A percentile compares a stretch with the other conserved stretches of the same genome.
phyloP scores from a whole-genome alignment of 2,329 filamentous ascomycete species.

The Byssoonygena ceratinophila region DNA sequence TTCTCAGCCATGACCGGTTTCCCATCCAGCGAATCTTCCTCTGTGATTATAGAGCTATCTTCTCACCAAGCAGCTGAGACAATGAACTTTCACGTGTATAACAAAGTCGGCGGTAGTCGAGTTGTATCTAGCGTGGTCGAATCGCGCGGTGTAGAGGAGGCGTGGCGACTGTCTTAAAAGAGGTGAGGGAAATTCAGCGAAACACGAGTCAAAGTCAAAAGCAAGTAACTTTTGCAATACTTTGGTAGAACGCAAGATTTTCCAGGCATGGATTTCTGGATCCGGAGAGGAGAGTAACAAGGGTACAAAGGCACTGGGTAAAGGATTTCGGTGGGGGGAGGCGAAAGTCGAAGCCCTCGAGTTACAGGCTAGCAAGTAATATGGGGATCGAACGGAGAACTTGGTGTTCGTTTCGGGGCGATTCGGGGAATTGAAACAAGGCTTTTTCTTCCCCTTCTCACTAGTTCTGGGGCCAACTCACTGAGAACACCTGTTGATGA shows the following conservation, averaged over 20 bases:
- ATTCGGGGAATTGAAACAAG: slow-evolving; percentile 10
- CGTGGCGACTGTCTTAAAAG: slow-evolving; percentile 12
- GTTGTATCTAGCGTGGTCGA: slow-evolving; percentile 32
- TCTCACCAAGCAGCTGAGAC: not conserved
- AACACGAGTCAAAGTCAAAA: slow-evolving; percentile 5
- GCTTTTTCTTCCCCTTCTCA: not conserved
- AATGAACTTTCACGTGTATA: not conserved
- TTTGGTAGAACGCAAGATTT: slow-evolving; percentile 3
- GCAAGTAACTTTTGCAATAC: not conserved
- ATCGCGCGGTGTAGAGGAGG: slow-evolving; percentile 14
- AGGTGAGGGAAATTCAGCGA: slow-evolving; percentile 13
- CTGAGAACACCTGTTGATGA: not conserved
- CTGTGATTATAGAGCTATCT: slow-evolving; percentile 2
- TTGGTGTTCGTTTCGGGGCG: slow-evolving; percentile 9
- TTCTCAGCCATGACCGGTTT: slow-evolving; percentile 35
- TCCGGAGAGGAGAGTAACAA: slow-evolving; percentile 2
- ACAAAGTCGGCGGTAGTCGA: not conserved
- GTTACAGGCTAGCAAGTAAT: not conserved
- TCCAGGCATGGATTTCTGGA: not conserved
- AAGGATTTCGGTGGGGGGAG: slow-evolving; percentile 8
- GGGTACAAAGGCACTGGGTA: slow-evolving; percentile 1
- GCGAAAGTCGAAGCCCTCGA: slow-evolving; percentile 7
- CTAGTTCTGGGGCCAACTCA: not conserved
- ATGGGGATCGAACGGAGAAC: slow-evolving; percentile 1
- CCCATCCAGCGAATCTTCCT: slow-evolving; percentile 26